These are phyloP conservation scores for Exophiala bonariae DNA, from an alignment of 2,329 filamentous ascomycete genomes.

Conservation along the genomic window DNA sequence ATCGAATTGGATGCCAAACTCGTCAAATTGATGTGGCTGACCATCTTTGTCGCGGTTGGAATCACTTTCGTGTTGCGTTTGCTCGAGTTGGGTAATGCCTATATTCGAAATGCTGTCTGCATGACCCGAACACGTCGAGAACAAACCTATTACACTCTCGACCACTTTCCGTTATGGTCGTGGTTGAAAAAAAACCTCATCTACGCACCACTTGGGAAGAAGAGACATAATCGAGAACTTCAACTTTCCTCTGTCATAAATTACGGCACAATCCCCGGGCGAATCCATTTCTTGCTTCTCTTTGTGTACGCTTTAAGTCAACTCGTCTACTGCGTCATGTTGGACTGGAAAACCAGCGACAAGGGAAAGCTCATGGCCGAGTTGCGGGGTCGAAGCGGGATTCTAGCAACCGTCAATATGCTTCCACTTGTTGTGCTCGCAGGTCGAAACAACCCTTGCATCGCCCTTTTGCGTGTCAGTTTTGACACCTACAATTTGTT, in stretches of 20 bases:
- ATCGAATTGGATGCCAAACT: slow-evolving; percentile 24
- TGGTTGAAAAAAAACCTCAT: slow-evolving; percentile 48
- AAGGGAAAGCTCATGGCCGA: slow-evolving; percentile 68
- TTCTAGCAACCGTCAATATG: slow-evolving; percentile 84
- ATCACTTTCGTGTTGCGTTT: slow-evolving; percentile 42
- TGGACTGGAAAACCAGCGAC: slow-evolving; percentile 45
- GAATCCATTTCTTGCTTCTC: slow-evolving; percentile 72
- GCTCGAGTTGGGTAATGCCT: slow-evolving; percentile 44
- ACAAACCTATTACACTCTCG: slow-evolving; percentile 47
- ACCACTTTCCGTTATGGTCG: slow-evolving; percentile 42
- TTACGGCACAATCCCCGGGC: slow-evolving; percentile 75
- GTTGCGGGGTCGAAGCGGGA: slow-evolving; percentile 80
- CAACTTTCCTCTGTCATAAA: slow-evolving; percentile 67
- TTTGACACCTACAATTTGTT: slow-evolving; percentile 96
- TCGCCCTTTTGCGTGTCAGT: slow-evolving; percentile 76
- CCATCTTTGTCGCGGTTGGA: slow-evolving; percentile 32
- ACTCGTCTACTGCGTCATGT: slow-evolving; percentile 66
- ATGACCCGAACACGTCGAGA: slow-evolving; percentile 36
- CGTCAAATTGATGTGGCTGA: slow-evolving; percentile 35
- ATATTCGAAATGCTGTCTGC: slow-evolving; percentile 45
- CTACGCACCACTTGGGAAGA: slow-evolving; percentile 68
- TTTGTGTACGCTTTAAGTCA: slow-evolving; percentile 70
- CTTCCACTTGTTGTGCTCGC: slow-evolving; percentile 87
- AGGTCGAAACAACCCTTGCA: slow-evolving; percentile 89
- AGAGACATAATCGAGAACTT: slow-evolving; percentile 75